Evolutionary conservation across 2,329 filamentous ascomycete species (phyloP).

Genomic region (Ophiostoma triangulosporum): DNA sequence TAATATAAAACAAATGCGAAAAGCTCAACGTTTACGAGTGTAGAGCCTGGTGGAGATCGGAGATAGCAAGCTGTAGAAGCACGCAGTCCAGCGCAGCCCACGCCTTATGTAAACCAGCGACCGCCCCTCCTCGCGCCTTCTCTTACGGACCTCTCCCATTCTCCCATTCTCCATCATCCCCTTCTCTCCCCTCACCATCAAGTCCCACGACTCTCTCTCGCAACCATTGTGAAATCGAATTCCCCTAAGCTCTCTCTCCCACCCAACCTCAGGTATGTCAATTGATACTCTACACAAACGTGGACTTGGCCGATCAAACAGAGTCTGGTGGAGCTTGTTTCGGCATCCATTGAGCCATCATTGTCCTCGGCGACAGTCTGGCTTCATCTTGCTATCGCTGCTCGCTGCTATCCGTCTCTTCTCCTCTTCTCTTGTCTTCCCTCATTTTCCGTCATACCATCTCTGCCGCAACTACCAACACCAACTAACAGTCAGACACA

Average conservation of each 20-base stretch:
- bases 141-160: not conserved
- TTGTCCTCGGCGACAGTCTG: not conserved
- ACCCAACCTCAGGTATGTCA: not conserved
- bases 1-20: not conserved
- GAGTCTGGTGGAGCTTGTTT: not conserved
- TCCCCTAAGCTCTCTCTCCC: not conserved
- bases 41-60: not conserved
- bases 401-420: not conserved
- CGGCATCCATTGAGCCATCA: not conserved
- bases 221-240: not conserved
- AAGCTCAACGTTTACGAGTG: not conserved
- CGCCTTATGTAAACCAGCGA: not conserved
- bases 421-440: not conserved
- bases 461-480: not conserved
- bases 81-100: not conserved
- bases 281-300: not conserved
- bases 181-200: not conserved
- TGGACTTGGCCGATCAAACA: not conserved
- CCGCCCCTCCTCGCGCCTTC: not conserved
- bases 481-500: slow-evolving; percentile 16
- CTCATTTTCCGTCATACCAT: not conserved
- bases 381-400: not conserved
- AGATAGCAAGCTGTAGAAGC: not conserved
- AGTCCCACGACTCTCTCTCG: not conserved
- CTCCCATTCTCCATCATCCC: not conserved